A percentile compares a stretch with the other conserved stretches of the same genome.
Conservation (phyloP, 495 filamentous ascomycete species). For the Aspergillus incahuasiensis region DNA sequence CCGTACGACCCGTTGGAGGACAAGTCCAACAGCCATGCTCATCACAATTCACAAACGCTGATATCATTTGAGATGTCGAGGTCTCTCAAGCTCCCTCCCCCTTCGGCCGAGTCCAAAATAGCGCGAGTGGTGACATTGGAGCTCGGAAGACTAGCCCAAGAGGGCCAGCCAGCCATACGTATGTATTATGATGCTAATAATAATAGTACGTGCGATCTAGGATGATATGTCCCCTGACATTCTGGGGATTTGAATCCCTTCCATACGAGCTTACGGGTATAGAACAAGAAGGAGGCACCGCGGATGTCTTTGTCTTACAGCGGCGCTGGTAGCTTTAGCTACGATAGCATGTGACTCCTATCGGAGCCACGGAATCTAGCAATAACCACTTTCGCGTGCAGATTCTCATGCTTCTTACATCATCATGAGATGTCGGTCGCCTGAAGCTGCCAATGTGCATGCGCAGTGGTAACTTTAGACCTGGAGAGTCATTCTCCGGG, state of each 20-base stretch:
- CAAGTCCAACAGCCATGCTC: background rate
- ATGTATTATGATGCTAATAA: background rate
- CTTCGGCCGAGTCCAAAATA: slow-evolving; percentile 7
- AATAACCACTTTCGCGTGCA: background rate
- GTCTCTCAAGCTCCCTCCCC: background rate
- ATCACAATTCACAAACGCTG: background rate
- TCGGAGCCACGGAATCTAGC: background rate
- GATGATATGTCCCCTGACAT: background rate
- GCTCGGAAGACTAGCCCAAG: background rate
- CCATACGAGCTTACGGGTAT: too few species aligned
- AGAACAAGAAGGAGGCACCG: background rate
- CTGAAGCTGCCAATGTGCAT: too few species aligned
- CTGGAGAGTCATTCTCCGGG: background rate
- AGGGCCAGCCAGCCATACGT: background rate
- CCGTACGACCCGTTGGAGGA: slow-evolving; percentile 1
- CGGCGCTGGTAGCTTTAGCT: background rate
- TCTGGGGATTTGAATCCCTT: background rate
- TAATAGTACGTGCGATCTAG: background rate
- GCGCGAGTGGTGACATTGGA: background rate
- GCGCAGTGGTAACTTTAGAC: too few species aligned
- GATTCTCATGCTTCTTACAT: slow-evolving; percentile 3
- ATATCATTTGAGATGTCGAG: background rate
- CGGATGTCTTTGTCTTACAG: background rate
- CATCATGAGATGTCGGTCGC: background rate
- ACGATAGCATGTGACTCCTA: slow-evolving; percentile 1